These are phyloP conservation scores for Trichoderma semiorbis DNA, from an alignment of 2,329 filamentous ascomycete species.

Conservation along the genomic window DNA sequence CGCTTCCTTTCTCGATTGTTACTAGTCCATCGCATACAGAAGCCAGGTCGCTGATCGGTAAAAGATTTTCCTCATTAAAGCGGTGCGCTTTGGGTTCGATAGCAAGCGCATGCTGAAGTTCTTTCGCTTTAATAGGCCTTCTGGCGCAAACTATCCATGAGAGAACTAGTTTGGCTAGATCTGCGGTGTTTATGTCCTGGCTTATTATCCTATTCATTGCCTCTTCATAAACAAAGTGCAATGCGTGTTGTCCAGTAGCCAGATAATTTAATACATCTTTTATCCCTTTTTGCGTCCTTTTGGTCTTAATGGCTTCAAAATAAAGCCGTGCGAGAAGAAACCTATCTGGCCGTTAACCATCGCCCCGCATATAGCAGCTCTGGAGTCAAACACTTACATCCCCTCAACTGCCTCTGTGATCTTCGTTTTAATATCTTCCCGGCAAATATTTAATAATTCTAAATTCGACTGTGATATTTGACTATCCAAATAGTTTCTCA, in stretches of 20 bases:
- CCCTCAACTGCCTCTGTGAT: neutral
- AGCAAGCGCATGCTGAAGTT: neutral
- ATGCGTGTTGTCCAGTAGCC: rapidly evolving
- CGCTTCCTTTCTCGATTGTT: neutral
- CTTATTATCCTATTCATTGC: neutral
- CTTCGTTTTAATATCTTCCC: neutral
- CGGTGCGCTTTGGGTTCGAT: neutral
- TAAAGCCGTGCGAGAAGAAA: neutral
- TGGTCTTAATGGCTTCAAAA: neutral
- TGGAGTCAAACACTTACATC: neutral
- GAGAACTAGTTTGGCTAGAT: neutral
- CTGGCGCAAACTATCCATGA: neutral
- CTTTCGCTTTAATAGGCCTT: neutral
- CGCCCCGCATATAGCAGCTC: rapidly evolving
- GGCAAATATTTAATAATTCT: neutral
- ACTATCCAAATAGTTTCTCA: neutral
- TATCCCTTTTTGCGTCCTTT: neutral
- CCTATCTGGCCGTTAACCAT: neutral
- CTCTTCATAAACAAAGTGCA: neutral
- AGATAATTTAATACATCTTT: rapidly evolving
- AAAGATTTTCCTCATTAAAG: neutral
- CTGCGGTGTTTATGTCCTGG: rapidly evolving
- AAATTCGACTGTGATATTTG: neutral
- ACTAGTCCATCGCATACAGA: neutral
- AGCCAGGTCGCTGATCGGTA: neutral